Conservation (phyloP, 2,329 filamentous ascomycete genomes). For the Colletotrichum graminicola region DNA sequence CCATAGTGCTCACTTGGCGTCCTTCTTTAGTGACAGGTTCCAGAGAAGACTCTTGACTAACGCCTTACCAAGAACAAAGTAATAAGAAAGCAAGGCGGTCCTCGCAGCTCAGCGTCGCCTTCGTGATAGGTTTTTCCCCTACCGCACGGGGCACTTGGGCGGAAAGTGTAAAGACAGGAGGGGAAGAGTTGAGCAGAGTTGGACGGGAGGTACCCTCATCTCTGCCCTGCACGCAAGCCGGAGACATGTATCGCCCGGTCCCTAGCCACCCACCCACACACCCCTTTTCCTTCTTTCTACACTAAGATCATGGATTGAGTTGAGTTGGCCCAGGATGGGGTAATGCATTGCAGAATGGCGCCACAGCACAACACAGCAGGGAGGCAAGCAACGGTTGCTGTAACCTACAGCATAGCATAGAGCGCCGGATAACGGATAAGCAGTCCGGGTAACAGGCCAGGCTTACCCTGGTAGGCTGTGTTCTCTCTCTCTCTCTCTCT, state of each 20-base stretch:
- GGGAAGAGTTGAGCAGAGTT: slow-evolving; percentile 8
- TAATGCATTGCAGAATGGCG: slow-evolving; percentile 18
- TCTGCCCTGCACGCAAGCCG: not conserved
- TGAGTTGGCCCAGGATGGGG: slow-evolving; percentile 24
- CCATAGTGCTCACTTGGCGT: not conserved
- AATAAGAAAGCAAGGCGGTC: not conserved
- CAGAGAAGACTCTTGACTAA: not conserved
- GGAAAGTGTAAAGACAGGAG: slow-evolving; percentile 11
- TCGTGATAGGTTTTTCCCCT: slow-evolving; percentile 8
- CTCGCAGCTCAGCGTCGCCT: not conserved
- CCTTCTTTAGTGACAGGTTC: not conserved
- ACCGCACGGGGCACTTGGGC: slow-evolving; percentile 18
- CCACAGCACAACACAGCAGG: not conserved
- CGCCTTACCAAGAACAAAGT: not conserved
- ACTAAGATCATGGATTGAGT: slow-evolving; percentile 29
- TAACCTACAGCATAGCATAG: not conserved
- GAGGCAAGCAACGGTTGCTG: not conserved
- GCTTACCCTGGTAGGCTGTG: not conserved
- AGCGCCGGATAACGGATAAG: not conserved
- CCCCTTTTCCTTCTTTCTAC: not conserved
- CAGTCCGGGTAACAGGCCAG: not conserved
- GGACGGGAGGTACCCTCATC: not conserved
- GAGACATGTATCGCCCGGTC: slow-evolving; percentile 9
- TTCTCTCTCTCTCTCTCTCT: not conserved
- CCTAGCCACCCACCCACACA: not conserved